These are phyloP conservation scores for Fraxinus sp. DNA, from an alignment of 305 asterid genomes.

Conservation along the genomic window DNA sequence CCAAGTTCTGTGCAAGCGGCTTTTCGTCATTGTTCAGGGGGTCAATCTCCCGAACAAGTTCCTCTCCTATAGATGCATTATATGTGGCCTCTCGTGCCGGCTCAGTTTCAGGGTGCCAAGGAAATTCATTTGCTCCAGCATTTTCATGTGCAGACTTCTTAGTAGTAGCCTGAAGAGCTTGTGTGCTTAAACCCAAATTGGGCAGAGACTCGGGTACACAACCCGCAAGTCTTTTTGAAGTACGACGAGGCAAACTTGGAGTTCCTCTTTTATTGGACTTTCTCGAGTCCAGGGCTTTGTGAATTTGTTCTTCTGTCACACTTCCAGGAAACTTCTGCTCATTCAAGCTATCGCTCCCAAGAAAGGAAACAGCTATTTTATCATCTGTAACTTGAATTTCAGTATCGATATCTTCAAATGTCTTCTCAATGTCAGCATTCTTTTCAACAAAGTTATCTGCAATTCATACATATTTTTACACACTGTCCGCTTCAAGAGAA, in stretches of 20 bases:
- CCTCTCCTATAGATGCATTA: neutral
- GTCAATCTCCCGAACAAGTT: neutral
- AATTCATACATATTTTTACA: neutral
- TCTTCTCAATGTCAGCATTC: slow-evolving; percentile 12
- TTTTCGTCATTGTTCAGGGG: slow-evolving; percentile 1
- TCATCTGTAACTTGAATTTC: slow-evolving; percentile 7
- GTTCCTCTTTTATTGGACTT: slow-evolving; percentile 32
- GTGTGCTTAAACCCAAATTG: slow-evolving; percentile 21
- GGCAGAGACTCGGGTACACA: slow-evolving; percentile 20
- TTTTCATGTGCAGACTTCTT: slow-evolving; percentile 22
- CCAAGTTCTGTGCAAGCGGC: slow-evolving; percentile 23
- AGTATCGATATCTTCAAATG: slow-evolving; percentile 18
- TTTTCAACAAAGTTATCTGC: slow-evolving; percentile 23
- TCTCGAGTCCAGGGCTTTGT: slow-evolving; percentile 1
- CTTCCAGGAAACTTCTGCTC: slow-evolving; percentile 32
- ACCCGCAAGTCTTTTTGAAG: slow-evolving; percentile 32
- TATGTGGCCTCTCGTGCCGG: neutral
- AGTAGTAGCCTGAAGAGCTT: slow-evolving; percentile 30
- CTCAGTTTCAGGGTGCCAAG: neutral
- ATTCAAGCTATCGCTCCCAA: slow-evolving; percentile 14
- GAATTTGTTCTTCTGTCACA: neutral
- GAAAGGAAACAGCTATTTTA: slow-evolving; percentile 5
- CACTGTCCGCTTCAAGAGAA: neutral
- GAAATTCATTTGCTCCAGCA: slow-evolving; percentile 17
- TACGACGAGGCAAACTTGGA: slow-evolving; percentile 24